A percentile compares a stretch with the other conserved stretches of the same genome.
These are phyloP conservation scores for Orychophragmus violaceus DNA, from an alignment of 345 rosid species.

Conservation along the genomic window DNA sequence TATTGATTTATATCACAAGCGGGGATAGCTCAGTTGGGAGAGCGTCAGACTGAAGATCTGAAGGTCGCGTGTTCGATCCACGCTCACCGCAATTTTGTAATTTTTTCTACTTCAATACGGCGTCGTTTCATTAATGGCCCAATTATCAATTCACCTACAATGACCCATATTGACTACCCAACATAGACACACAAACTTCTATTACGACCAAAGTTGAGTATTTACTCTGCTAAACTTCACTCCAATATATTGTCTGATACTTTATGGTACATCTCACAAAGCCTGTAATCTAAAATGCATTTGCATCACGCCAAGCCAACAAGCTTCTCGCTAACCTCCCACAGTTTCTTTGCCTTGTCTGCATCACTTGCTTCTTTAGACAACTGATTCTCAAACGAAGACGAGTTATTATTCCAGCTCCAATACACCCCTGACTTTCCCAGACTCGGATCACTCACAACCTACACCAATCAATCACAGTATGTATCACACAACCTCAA, in stretches of 20 bases:
- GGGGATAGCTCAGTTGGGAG: constrained; percentile 77
- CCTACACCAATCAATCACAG: constrained; percentile 34
- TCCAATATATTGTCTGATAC: not conserved
- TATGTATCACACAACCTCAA: not conserved
- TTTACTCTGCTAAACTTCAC: not conserved
- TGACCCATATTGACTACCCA: too few species aligned
- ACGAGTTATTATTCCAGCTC: constrained; percentile 93
- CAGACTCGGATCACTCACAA: constrained; percentile 81
- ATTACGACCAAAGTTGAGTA: too few species aligned
- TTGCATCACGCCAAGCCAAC: constrained; percentile 29
- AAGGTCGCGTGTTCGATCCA: constrained; percentile 97
- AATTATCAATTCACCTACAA: too few species aligned
- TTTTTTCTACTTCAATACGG: too few species aligned
- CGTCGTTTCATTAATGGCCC: too few species aligned
- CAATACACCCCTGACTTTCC: constrained; percentile 87
- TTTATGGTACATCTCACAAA: not conserved
- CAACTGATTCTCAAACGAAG: constrained; percentile 82
- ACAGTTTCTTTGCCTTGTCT: constrained; percentile 55
- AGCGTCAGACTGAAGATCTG: constrained; percentile 99
- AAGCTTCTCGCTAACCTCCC: constrained; percentile 41
- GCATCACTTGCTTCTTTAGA: constrained; percentile 87
- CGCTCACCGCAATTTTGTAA: constrained; percentile 79
- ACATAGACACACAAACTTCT: too few species aligned
- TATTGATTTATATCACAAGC: too few species aligned
- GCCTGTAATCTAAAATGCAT: not conserved